Evolutionary conservation across 2,329 filamentous ascomycete genomes (phyloP).

Genomic region (Pseudopithomyces maydicus): DNA sequence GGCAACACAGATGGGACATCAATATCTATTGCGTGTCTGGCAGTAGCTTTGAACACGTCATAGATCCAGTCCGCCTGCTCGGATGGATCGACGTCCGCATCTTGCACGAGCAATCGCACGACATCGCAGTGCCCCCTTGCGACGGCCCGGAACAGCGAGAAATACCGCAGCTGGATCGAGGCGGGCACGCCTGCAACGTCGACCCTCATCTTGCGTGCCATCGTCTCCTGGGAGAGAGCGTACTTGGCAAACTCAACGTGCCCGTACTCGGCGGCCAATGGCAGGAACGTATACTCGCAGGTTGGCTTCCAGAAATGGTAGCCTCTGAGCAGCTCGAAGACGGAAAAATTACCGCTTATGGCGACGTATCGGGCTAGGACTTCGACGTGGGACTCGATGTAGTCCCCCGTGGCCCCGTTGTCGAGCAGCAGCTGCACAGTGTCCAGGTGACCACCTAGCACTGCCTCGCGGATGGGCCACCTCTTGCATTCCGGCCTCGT

Average conservation of each 20-base stretch:
- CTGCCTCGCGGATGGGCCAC: constrained; percentile 6
- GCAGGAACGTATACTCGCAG: constrained; percentile 1
- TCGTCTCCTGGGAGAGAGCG: not conserved
- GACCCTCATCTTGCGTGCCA: not conserved
- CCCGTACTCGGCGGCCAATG: constrained; percentile 10
- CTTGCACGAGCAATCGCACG: not conserved
- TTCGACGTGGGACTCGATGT: not conserved
- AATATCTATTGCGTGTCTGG: no score
- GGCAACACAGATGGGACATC: not conserved
- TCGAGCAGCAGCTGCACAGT: constrained; percentile 3
- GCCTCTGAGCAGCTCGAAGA: not conserved
- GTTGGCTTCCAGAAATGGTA: not conserved
- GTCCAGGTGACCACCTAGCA: constrained; percentile 5
- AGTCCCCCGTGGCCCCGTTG: not conserved
- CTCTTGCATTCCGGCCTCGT: not conserved
- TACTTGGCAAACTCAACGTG: constrained; percentile 8
- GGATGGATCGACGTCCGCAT: not conserved
- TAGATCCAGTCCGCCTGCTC: not conserved
- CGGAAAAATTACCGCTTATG: not conserved
- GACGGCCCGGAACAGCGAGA: not conserved
- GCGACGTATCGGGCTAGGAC: constrained; percentile 2
- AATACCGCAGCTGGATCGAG: not conserved
- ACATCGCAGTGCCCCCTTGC: not conserved
- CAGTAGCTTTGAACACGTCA: not conserved
- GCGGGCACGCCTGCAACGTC: not conserved